Base-by-base conservation (phyloP, 352 stramenopile species). In the Globisporangium nunn region DNA sequence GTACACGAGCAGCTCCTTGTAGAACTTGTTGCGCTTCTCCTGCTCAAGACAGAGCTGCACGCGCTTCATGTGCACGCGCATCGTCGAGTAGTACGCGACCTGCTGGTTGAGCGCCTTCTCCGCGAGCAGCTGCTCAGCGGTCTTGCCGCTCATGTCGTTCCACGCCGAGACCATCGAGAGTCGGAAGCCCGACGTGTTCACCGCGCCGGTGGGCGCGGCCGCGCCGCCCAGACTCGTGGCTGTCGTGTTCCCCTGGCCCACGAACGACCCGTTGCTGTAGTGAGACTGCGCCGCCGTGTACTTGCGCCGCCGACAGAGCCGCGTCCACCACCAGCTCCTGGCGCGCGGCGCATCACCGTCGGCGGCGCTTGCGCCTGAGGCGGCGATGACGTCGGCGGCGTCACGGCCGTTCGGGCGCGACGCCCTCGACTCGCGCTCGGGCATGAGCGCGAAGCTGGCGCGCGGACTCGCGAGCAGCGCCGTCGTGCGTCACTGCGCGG, bases 61-160 rank as follows among this genome's bases (percentile, higher is more conserved):
- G 58, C 80, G 77, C 61, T 89, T 92, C 79, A 92, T 90, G 68
- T 92, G 76, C 51, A 92, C 77, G 39, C 81, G 75, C 79, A 89
- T 88, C n/a, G 64, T 90, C 52, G 79, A 88, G 67, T 87, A 90
- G 57, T 81, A 62, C 17, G 72, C 71, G 43, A 88, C 78, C 54
- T 88, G 68, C 48, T 78, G 61, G 49, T 84, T 75, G 6, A 87
- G 52, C 23, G 66, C 70, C 28, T 67, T 66, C 30, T 70, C 61
- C 0, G 73, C 69, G 12, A 64, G 54, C 3, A 81, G 37, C 56
- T 82, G 71, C 41, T 81, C 75, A 43, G 70, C 61, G 0, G 66
- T 74, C 33, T 74, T 62, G 54, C 30, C 35, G 45, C 18, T 48
- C 35, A 48, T 18, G n/a, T 56, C 35, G 35, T 56, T 47, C 51